Conservation (phyloP, 306 rosid genomes). For the Prunus mume region DNA sequence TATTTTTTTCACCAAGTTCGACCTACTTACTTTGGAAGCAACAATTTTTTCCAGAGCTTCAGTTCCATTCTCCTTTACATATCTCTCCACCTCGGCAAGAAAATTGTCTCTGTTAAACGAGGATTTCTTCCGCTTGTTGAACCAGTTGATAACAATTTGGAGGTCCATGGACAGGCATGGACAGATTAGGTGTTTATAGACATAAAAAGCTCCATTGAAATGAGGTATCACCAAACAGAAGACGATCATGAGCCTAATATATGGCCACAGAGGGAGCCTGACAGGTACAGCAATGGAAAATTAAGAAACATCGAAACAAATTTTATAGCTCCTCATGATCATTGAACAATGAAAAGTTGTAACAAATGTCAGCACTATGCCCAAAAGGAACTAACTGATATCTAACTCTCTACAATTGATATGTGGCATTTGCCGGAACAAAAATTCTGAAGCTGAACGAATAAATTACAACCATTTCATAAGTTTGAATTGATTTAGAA, state of each 20-base stretch:
- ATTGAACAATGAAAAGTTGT: no score
- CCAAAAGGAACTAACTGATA: no score
- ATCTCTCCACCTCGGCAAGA: slow-evolving; percentile 41
- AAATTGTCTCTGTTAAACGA: slow-evolving; percentile 28
- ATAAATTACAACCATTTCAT: no score
- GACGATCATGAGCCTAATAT: slow-evolving; percentile 48
- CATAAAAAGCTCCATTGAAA: slow-evolving; percentile 47
- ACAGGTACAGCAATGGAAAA: slow-evolving; percentile 10
- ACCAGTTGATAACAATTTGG: slow-evolving; percentile 14
- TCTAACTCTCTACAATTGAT: no score
- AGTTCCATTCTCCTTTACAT: slow-evolving; percentile 41
- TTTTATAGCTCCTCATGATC: neutral
- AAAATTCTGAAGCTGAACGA: no score
- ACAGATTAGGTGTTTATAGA: slow-evolving; percentile 32
- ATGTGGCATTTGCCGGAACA: no score
- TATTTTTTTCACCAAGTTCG: neutral
- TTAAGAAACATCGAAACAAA: neutral
- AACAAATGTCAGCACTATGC: no score
- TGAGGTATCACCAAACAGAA: slow-evolving; percentile 40
- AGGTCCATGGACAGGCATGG: slow-evolving; percentile 21
- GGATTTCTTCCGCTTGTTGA: slow-evolving; percentile 24
- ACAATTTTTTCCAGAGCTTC: slow-evolving; percentile 50
- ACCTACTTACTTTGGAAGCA: slow-evolving; percentile 35
- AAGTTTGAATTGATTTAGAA: no score
- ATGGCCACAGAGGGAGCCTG: slow-evolving; percentile 52